phyloP scores from a whole-genome alignment of 2,329 filamentous ascomycete genomes.

The Waltergamsia citrina region DNA sequence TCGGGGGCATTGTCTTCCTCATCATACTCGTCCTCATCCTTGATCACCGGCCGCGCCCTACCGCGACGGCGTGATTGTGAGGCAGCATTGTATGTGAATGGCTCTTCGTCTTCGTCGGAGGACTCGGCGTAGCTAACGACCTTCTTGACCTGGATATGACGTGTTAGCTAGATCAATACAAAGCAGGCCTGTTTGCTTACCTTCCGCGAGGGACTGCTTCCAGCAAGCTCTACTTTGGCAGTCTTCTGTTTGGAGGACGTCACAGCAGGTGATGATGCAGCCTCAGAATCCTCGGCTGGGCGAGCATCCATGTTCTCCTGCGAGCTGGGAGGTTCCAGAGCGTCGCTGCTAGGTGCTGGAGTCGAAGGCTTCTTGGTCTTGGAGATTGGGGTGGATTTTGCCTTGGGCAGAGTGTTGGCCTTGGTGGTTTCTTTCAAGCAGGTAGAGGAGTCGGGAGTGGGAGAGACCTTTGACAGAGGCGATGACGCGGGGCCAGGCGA shows the following conservation, averaged over 20 bases:
- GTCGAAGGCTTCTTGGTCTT: conserved; percentile 38
- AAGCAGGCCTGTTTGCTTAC: conserved; percentile 30
- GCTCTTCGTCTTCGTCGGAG: conserved; percentile 69
- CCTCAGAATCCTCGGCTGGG: conserved; percentile 12
- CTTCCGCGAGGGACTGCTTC: conserved; percentile 72
- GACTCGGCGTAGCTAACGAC: conserved; percentile 76
- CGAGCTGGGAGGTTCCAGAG: conserved; percentile 55
- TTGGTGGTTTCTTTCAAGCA: conserved; percentile 30
- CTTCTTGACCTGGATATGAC: conserved; percentile 35
- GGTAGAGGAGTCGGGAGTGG: conserved; percentile 11
- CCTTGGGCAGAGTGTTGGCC: conserved; percentile 25
- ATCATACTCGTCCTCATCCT: conserved; percentile 63
- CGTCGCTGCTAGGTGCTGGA: conserved; percentile 75
- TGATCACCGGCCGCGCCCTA: conserved; percentile 48
- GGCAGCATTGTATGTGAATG: conserved; percentile 42
- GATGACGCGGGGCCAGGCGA: conserved; percentile 22
- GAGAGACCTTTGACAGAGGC: conserved; percentile 19
- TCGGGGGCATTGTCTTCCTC: conserved; percentile 55
- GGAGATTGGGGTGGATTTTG: conserved; percentile 35
- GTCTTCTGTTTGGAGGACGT: conserved; percentile 15
- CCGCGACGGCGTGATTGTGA: conserved; percentile 27
- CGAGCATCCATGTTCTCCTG: conserved; percentile 55
- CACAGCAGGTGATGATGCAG: conserved; percentile 16
- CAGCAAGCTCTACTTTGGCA: conserved; percentile 27
- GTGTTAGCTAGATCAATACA: not conserved